A percentile compares a stretch with the other conserved stretches of the same genome.
Evolutionary conservation across 2,329 filamentous ascomycete genomes (phyloP).

Genomic region (Coleophoma eucalyptorum): DNA sequence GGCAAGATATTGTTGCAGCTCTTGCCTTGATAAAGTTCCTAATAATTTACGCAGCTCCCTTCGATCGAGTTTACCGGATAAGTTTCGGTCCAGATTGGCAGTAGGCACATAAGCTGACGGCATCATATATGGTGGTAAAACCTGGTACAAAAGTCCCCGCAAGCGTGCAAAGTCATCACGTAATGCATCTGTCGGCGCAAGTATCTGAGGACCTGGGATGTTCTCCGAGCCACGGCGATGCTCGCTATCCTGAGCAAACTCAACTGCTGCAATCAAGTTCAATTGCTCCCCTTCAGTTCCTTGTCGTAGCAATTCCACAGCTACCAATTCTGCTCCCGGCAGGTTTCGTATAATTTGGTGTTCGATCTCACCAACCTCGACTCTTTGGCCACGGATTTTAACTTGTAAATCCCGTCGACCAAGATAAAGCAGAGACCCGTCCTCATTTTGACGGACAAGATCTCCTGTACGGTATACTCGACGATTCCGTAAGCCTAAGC

Average conservation of each 20-base stretch:
- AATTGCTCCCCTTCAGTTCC: neutral
- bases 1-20: slow-evolving; percentile 1
- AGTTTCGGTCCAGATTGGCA: slow-evolving; percentile 19
- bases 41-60: slow-evolving; percentile 24
- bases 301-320: slow-evolving; percentile 1
- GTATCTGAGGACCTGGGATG: neutral
- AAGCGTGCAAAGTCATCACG: slow-evolving; percentile 1
- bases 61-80: slow-evolving; percentile 24
- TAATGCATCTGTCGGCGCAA: neutral
- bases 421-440: slow-evolving; percentile 55
- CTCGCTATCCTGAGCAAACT: slow-evolving; percentile 1
- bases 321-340: neutral
- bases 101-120: slow-evolving; percentile 23
- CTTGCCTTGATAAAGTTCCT: neutral
- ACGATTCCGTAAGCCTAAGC: slow-evolving; percentile 30
- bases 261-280: neutral
- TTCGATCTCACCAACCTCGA: slow-evolving; percentile 59
- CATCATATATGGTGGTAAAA: slow-evolving; percentile 23
- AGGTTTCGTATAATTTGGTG: slow-evolving; percentile 1
- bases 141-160: neutral
- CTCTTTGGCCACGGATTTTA: slow-evolving; percentile 58
- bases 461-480: slow-evolving; percentile 51
- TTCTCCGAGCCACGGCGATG: neutral
- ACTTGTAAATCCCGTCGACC: slow-evolving; percentile 61
- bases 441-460: slow-evolving; percentile 43